Base-by-base conservation (phyloP, 2,329 filamentous ascomycete genomes). In the Diplodia scrobiculata region DNA sequence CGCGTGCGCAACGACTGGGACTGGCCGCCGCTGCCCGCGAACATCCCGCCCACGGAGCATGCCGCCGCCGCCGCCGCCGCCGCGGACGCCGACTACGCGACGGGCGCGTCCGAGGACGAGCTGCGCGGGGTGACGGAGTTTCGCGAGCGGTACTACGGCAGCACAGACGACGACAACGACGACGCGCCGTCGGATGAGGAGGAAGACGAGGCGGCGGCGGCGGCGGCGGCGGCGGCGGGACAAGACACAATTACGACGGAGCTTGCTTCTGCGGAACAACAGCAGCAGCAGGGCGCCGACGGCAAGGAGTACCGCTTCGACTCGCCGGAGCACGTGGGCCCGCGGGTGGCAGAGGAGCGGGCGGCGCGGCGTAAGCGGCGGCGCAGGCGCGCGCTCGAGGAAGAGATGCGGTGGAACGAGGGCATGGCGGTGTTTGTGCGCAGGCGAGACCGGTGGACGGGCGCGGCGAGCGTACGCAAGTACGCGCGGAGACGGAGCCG, bases 371-470 rank as follows among this genome's bases (percentile, higher is more conserved):
- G 77, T 66, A 81, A 77, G 69, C 71, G 75, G 60, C 77, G 77
- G 69, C 73, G 79, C 48, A 71, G 74, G 62, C 68, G 72, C 55
- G 70, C 71, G 13, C 68, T 81, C 59, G 76, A 79, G 65, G 72
- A 74, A 34, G 81, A 83, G 68, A 79, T 81, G 77, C 67, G 68
- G 7, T 96, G 90, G 88, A 98, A 97, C 72, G 82, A 89, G 45
- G 94, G 94, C 0, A 76, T 97, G 66, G 85, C 87, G n/a, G 90
- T 89, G 75, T 98, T 91, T 78, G 85, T 88, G 67, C 86, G 88
- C 34, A 83, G 91, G 67, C 85, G 93, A 58, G 87, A 97, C 78
- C 88, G 87, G 6, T 98, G 94, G 94, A 94, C 92, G 0, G 89
- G 90, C 36, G 93, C 92, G 36, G 70, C 72, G 21, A 71, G 72